phyloP scores from a whole-genome alignment of 1,284 basidiomycete species.

The Cryptococcus sp. region DNA sequence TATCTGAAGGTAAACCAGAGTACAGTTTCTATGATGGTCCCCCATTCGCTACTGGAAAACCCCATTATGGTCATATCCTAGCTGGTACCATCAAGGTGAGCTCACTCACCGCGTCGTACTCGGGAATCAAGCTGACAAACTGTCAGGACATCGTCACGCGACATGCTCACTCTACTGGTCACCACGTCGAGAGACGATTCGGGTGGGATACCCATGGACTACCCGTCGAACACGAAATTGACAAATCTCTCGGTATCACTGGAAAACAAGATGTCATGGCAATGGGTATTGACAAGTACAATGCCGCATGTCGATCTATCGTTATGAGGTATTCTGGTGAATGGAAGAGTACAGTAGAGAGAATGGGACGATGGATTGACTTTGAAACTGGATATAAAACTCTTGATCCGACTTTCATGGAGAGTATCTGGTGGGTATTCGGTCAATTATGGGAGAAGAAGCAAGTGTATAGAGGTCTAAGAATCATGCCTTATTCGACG shows the following conservation, averaged over 20 bases:
- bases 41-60: conserved; percentile 94
- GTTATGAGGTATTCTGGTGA: conserved; percentile 96
- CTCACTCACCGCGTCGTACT: neutral
- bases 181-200: conserved; percentile 91
- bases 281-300: conserved; percentile 97
- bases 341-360: conserved; percentile 91
- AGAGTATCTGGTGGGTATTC: conserved; percentile 99
- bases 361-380: conserved; percentile 99
- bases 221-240: conserved; percentile 99
- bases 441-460: conserved; percentile 83
- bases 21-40: conserved; percentile 98
- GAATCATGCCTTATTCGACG: conserved; percentile 98
- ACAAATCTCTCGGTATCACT: conserved; percentile 91
- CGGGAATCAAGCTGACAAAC: conserved; percentile 2
- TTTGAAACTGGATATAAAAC: conserved; percentile 99
- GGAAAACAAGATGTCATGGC: conserved; percentile 89
- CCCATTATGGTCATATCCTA: conserved; percentile 86
- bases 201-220: conserved; percentile 99
- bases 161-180: conserved; percentile 88
- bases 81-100: conserved; percentile 87
- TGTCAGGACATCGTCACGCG: conserved; percentile 88
- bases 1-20: conserved; percentile 79
- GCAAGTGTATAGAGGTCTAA: conserved; percentile 89
- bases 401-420: conserved; percentile 90
- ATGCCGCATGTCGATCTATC: conserved; percentile 91